Evolutionary conservation across 352 stramenopile species (phyloP).

Genomic region (Phytopythium montanum): DNA sequence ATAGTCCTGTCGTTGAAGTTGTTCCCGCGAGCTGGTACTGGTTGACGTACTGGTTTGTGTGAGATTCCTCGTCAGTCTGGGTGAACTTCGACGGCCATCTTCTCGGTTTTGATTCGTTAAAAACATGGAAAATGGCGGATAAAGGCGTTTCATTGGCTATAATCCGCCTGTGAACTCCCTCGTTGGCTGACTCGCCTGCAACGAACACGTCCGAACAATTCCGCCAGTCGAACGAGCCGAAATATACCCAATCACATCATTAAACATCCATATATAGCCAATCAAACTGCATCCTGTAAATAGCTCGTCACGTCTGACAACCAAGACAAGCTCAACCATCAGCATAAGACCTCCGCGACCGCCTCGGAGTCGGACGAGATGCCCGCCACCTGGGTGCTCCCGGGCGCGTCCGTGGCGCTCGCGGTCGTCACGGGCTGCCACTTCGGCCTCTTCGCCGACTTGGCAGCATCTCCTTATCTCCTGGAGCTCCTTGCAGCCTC

Average conservation of each 20-base stretch:
- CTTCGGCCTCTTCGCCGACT: neutral
- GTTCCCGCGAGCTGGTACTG: too few species aligned
- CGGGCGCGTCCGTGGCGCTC: neutral
- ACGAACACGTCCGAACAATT: neutral
- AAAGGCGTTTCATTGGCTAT: neutral
- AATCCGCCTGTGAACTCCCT: neutral
- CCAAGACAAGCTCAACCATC: neutral
- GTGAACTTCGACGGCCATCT: neutral
- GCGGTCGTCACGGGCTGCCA: neutral
- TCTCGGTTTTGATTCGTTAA: neutral
- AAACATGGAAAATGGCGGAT: neutral
- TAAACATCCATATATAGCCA: neutral
- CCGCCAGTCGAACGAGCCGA: neutral
- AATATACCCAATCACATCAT: neutral
- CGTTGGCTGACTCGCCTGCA: neutral
- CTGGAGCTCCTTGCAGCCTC: neutral
- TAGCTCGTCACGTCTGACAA: neutral
- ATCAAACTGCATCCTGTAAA: neutral
- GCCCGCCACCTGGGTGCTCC: too few species aligned
- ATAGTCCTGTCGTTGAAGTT: too few species aligned
- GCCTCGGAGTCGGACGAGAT: neutral
- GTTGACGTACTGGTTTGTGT: too few species aligned
- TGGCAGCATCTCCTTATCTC: neutral
- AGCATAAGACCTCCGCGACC: neutral
- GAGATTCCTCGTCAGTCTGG: neutral